Percentiles rank a stretch among this genome's conserved stretches.
phyloP scores from a whole-genome alignment of 495 filamentous ascomycete genomes.

The Neurospora africana region DNA sequence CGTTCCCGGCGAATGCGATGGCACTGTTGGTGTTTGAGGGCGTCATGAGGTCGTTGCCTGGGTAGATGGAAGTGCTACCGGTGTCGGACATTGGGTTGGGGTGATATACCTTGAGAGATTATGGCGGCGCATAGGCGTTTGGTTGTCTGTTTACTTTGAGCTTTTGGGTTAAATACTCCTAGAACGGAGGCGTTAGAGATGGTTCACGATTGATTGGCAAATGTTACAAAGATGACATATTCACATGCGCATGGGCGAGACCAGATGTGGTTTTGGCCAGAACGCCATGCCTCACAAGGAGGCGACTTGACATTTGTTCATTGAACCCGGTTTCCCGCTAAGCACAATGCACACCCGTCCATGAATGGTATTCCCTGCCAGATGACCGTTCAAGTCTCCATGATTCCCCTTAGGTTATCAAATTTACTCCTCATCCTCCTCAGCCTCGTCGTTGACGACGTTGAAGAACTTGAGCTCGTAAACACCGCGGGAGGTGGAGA shows the following conservation, averaged over 20 bases:
- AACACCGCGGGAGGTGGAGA: slow-evolving; percentile 90
- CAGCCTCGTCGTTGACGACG: slow-evolving; percentile 91
- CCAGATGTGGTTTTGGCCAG: slow-evolving; percentile 4
- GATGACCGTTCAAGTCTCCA: slow-evolving; percentile 7
- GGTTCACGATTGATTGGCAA: not conserved
- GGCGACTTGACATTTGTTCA: slow-evolving; percentile 13
- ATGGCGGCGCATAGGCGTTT: not conserved
- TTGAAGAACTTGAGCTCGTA: slow-evolving; percentile 99
- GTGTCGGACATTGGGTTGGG: not conserved
- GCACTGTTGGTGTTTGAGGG: slow-evolving; percentile 89
- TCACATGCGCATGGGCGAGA: not conserved
- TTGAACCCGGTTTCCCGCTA: slow-evolving; percentile 14
- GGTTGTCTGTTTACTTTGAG: not conserved
- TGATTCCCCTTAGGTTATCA: slow-evolving; percentile 9
- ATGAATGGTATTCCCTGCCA: slow-evolving; percentile 13
- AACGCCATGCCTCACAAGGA: slow-evolving; percentile 13
- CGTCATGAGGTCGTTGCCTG: slow-evolving; percentile 71
- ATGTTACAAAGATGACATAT: not conserved
- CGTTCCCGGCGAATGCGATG: slow-evolving; percentile 94
- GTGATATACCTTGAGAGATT: not conserved
- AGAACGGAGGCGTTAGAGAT: not conserved
- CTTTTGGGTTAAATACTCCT: not conserved
- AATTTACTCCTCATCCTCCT: slow-evolving; percentile 93
- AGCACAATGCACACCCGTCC: slow-evolving; percentile 17
- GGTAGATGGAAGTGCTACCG: slow-evolving; percentile 5